Conservation (phyloP, 148 eudicot genomes). For the Agrostemma githago region DNA sequence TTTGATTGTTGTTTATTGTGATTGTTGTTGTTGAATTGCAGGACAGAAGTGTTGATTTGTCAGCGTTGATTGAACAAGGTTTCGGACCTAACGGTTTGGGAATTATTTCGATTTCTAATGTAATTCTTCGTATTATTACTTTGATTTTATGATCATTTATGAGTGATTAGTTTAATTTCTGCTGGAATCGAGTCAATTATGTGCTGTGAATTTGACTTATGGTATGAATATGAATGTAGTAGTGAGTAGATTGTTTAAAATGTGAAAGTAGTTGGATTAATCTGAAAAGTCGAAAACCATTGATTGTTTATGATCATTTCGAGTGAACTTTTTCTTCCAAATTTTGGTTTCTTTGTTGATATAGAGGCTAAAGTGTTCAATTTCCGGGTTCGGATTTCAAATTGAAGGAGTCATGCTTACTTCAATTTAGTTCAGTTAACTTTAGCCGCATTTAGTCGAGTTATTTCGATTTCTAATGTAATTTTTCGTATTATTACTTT, state of each 20-base stretch:
- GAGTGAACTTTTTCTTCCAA: no score
- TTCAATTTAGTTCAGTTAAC: no score
- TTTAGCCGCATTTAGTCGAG: no score
- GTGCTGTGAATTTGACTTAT: slow-evolving; percentile 1
- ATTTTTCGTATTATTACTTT: no score
- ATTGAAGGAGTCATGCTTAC: no score
- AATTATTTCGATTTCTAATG: slow-evolving; percentile 69
- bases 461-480: no score
- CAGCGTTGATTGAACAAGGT: slow-evolving; percentile 68
- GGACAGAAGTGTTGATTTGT: slow-evolving; percentile 62
- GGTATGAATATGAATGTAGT: not conserved
- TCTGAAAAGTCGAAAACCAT: no score
- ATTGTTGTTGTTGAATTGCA: slow-evolving; percentile 9
- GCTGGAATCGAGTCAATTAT: not conserved
- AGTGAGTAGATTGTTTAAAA: not conserved
- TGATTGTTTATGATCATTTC: no score
- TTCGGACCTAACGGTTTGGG: slow-evolving; percentile 87
- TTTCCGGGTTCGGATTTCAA: not conserved
- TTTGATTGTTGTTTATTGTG: slow-evolving; percentile 7
- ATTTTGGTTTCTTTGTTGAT: not conserved
- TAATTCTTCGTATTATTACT: slow-evolving; percentile 19
- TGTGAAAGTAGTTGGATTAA: not conserved
- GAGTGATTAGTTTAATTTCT: not conserved
- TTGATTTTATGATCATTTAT: not conserved
- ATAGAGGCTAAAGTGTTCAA: not conserved